Base-by-base conservation (phyloP, 257 asterid genomes). In the Solanum pennellii region DNA sequence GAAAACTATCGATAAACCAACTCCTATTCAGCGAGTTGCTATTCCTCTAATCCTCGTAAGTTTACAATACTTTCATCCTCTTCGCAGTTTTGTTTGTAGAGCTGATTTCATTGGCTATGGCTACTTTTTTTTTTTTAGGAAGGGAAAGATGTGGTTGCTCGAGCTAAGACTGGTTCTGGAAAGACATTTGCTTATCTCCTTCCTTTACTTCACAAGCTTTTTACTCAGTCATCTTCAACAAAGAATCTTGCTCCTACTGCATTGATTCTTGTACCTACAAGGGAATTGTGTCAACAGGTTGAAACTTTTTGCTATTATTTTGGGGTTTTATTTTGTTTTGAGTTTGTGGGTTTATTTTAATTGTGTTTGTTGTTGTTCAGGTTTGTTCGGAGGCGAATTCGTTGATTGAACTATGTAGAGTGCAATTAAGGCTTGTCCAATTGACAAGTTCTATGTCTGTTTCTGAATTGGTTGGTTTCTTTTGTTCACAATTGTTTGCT, bases 141-240 rank as follows among this genome's bases (percentile, higher is more conserved):
- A 94, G 99, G 99, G 9, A 95, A 97, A 92, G 99, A 96, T 86
- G 98, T 97, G 89, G 99, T 96, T 86, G 98, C 99, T 37, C 94
- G 97, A 87, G 99, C 99, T 7, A 97, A 97, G 91, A 97, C 99
- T n/a, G 99, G 99, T 68, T 97, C 99, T 16, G 99, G 99, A 27
- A 97, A 97, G 90, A 97, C 99, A 56, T 90, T 94, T 29, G 98
- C 98, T 18, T 97, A 96, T 89, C 92, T 97, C 76, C 97, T 97
- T 71, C 99, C 99, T 44, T 82, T 97, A 87, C 97, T 97, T 90
- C 99, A 96, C 89, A 97, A 94, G 91, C 95, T 95, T 33, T 93
- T 97, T 87, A 92, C 93, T 41, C 94, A 91, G 89, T 87, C 93
- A 15, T 27, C 94, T 35, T 89, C 94, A 49, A 20, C 0, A 2